Evolutionary conservation across 192 early-diverging fungal species (phyloP).

Genomic region (Funneliformis mosseae): DNA sequence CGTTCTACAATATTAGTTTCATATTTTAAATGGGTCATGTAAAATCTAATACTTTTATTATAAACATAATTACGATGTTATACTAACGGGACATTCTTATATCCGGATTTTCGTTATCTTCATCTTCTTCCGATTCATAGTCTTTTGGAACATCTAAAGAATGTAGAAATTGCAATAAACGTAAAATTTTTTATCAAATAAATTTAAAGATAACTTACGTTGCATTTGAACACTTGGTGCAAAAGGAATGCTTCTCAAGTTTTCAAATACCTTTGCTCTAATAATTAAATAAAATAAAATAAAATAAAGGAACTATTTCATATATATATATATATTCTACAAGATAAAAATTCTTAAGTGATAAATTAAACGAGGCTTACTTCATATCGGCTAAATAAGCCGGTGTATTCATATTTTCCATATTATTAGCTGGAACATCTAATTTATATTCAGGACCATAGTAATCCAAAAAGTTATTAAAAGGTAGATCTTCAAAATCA

Average conservation of each 20-base stretch:
- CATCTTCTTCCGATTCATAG: slow-evolving; percentile 59
- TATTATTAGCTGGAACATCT: slow-evolving; percentile 84
- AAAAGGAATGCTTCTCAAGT: slow-evolving; percentile 60
- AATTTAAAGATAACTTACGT: slow-evolving; percentile 36
- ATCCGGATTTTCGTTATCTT: slow-evolving; percentile 64
- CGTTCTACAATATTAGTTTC: slow-evolving; percentile 46
- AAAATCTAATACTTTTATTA: background rate
- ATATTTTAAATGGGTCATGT: background rate
- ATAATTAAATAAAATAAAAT: background rate
- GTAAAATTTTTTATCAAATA: background rate
- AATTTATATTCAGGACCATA: slow-evolving; percentile 91
- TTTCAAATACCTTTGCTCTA: slow-evolving; percentile 66
- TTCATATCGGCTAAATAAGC: slow-evolving; percentile 84
- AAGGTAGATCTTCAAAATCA: slow-evolving; percentile 63
- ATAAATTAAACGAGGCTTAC: slow-evolving; percentile 41
- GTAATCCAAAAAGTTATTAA: slow-evolving; percentile 87
- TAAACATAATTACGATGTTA: background rate
- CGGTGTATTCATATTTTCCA: slow-evolving; percentile 87
- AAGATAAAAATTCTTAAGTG: background rate
- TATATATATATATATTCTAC: no score
- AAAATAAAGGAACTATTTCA: no score
- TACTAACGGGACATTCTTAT: slow-evolving; percentile 63
- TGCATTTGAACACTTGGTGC: slow-evolving; percentile 86
- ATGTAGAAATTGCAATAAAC: slow-evolving; percentile 1
- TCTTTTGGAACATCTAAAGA: slow-evolving; percentile 65